These are phyloP conservation scores for Kluyveromyces marxianus DNA, from an alignment of 1,139 yeast genomes.

Conservation along the genomic window DNA sequence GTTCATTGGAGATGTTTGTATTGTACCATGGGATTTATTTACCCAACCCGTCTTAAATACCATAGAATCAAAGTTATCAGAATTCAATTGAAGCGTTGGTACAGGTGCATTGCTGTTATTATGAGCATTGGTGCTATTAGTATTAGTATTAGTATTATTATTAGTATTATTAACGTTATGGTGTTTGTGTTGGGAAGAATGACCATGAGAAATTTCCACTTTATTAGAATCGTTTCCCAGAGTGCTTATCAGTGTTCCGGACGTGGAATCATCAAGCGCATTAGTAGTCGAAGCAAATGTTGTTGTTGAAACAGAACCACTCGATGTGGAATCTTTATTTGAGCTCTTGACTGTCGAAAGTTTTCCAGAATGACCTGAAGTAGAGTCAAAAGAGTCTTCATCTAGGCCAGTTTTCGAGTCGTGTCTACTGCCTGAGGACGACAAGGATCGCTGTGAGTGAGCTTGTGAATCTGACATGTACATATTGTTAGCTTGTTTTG, in stretches of 20 bases:
- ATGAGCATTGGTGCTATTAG: not conserved
- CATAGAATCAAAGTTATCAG: slow-evolving; percentile 33
- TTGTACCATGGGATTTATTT: slow-evolving; percentile 34
- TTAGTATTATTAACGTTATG: not conserved
- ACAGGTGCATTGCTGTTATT: not conserved
- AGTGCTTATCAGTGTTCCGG: too few relatives aligned
- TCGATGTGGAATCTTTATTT: slow-evolving; percentile 6
- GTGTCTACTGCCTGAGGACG: slow-evolving; percentile 5
- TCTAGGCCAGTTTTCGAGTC: slow-evolving; percentile 2
- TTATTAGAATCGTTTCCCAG: too few relatives aligned
- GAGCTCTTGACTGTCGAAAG: slow-evolving; percentile 4
- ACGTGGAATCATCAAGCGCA: too few relatives aligned
- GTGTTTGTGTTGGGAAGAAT: not conserved
- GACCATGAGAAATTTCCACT: too few relatives aligned
- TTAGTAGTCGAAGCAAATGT: not conserved
- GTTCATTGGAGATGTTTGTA: slow-evolving; percentile 36
- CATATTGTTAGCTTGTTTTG: slow-evolving; percentile 5
- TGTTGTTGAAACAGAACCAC: not conserved
- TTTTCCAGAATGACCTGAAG: not conserved
- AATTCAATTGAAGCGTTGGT: slow-evolving; percentile 14
- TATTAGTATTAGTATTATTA: not conserved
- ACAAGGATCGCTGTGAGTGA: slow-evolving; percentile 3
- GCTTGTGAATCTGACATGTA: slow-evolving; percentile 7
- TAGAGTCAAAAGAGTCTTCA: slow-evolving; percentile 1
- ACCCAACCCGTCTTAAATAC: slow-evolving; percentile 41